Conservation (phyloP, 345 rosid genomes). For the Durio zibethinus region DNA sequence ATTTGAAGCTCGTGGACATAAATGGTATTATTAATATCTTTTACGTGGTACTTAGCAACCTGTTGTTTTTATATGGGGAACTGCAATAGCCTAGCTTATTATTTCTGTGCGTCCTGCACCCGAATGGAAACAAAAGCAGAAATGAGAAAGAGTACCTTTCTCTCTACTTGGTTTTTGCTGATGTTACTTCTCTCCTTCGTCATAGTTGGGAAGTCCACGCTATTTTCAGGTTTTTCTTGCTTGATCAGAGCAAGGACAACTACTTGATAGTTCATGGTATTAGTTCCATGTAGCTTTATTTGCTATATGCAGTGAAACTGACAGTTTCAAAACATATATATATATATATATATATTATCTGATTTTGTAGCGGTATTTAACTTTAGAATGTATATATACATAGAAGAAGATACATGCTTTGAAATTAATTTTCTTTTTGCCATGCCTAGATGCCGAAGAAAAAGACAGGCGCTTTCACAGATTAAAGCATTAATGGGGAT, state of each 20-base stretch:
- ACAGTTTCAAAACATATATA: background rate
- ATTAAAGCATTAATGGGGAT: slow-evolving; percentile 36
- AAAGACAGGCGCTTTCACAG: slow-evolving; percentile 37
- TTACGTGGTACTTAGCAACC: background rate
- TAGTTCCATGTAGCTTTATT: background rate
- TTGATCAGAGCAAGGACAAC: slow-evolving; percentile 36
- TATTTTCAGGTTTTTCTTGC: slow-evolving; percentile 42
- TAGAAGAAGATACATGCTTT: background rate
- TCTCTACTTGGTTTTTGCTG: slow-evolving; percentile 43
- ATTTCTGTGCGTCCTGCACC: slow-evolving; percentile 31
- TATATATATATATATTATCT: background rate
- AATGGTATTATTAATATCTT: slow-evolving; percentile 41
- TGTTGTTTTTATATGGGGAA: background rate
- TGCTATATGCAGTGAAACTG: background rate
- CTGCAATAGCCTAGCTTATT: background rate
- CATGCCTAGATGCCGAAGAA: slow-evolving; percentile 27
- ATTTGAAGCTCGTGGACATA: slow-evolving; percentile 69
- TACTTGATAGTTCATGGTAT: slow-evolving; percentile 37
- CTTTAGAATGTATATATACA: background rate
- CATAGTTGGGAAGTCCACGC: slow-evolving; percentile 47
- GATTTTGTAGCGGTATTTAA: no score
- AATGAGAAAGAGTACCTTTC: slow-evolving; percentile 47
- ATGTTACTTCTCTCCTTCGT: slow-evolving; percentile 34
- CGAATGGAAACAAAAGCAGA: slow-evolving; percentile 65
- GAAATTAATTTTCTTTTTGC: background rate